A percentile compares a stretch with the other conserved stretches of the same genome.
Evolutionary conservation across 768 basidiomycete genomes (phyloP).

Genomic region (Boletellus sp.): DNA sequence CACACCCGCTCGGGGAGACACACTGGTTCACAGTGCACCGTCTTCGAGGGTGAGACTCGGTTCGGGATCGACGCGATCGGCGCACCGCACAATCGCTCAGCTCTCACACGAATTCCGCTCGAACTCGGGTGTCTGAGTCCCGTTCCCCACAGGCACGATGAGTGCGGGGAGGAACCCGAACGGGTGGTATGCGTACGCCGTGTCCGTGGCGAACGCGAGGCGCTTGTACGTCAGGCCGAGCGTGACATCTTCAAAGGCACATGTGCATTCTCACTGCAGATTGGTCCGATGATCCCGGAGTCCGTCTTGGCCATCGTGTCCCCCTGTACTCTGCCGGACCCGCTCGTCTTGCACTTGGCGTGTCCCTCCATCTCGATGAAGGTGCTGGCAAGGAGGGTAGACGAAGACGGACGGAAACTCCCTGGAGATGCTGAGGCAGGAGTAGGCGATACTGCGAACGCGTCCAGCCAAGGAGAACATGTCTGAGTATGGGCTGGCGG

Average conservation of each 20-base stretch:
- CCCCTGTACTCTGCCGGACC: constrained; percentile 70
- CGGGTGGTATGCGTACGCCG: constrained; percentile 26
- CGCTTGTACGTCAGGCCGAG: constrained; percentile 28
- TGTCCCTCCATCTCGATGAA: constrained; percentile 14
- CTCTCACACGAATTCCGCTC: constrained; percentile 29
- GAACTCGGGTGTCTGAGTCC: constrained; percentile 12
- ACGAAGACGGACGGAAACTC: constrained; percentile 23
- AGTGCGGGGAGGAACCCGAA: constrained; percentile 33
- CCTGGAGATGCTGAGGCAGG: constrained; percentile 22
- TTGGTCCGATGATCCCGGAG: constrained; percentile 87
- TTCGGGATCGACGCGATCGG: constrained; percentile 30
- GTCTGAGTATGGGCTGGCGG: constrained; percentile 56
- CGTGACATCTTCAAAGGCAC: constrained; percentile 42
- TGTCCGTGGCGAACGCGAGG: constrained; percentile 27
- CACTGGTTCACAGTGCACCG: no score
- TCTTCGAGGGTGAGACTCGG: constrained; percentile 20
- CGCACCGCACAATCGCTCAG: constrained; percentile 26
- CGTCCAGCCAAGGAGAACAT: constrained; percentile 26
- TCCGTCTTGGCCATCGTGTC: constrained; percentile 53
- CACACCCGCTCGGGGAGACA: constrained; percentile 31
- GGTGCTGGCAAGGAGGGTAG: constrained; percentile 15
- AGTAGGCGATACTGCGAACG: constrained; percentile 6
- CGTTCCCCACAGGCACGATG: constrained; percentile 22
- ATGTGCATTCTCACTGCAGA: constrained; percentile 80
- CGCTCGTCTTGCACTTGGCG: constrained; percentile 40